Evolutionary conservation across 345 rosid species (phyloP).

Genomic region (Anacardium occidentale): DNA sequence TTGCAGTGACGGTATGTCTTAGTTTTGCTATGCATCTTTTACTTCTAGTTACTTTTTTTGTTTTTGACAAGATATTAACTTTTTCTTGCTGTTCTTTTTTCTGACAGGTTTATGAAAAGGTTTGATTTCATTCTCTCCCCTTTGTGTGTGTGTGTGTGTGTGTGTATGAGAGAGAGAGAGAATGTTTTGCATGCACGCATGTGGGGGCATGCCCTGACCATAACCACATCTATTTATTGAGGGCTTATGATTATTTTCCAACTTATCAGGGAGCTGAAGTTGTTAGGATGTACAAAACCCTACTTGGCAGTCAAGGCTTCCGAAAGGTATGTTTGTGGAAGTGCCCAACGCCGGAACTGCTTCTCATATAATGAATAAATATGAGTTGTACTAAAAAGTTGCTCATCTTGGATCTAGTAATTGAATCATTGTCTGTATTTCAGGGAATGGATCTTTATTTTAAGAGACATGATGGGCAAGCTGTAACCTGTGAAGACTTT

Average conservation of each 20-base stretch:
- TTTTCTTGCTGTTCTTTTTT: constrained; percentile 17
- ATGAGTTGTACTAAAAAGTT: constrained; percentile 6
- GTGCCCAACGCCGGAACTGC: neutral
- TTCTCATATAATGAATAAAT: neutral
- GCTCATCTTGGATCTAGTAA: neutral
- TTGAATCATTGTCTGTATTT: constrained; percentile 26
- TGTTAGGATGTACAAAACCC: constrained; percentile 99
- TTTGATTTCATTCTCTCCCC: constrained; percentile 28
- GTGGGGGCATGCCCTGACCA: neutral
- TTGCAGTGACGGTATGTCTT: constrained; percentile 78
- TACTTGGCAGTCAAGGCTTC: constrained; percentile 86
- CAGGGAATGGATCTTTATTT: constrained; percentile 99
- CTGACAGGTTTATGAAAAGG: constrained; percentile 94
- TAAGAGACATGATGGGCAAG: constrained; percentile 92
- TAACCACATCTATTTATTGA: constrained; percentile 18
- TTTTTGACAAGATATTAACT: constrained; percentile 26
- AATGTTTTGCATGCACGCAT: neutral
- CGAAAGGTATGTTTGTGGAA: constrained; percentile 57
- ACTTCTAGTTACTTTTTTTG: neutral
- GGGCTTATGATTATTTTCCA: constrained; percentile 10
- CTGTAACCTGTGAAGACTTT: constrained; percentile 98
- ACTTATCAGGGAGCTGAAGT: constrained; percentile 93
- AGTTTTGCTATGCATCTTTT: neutral
- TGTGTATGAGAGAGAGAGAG: no score
- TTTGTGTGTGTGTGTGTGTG: neutral